Evolutionary conservation across 2,329 filamentous ascomycete species (phyloP).

Genomic region (Xylaria digitata): DNA sequence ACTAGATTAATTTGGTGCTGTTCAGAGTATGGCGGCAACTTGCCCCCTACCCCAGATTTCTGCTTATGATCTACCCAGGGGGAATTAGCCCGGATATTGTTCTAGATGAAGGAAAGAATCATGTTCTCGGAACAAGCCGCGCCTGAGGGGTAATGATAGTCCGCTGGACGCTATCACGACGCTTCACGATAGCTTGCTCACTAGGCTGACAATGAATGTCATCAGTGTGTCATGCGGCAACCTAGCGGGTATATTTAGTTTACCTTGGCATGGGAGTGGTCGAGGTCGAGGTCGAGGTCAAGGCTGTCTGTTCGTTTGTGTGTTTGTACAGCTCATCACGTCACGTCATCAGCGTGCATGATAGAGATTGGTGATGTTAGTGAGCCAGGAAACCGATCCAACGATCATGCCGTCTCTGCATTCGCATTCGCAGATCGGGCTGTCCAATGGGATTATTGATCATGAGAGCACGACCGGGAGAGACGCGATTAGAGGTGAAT

Average conservation of each 20-base stretch:
- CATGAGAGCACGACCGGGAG: constrained; percentile 4
- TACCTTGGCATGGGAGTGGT: constrained; percentile 15
- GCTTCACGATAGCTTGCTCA: constrained; percentile 9
- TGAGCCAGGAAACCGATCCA: constrained; percentile 10
- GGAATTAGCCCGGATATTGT: constrained; percentile 39
- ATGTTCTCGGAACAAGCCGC: constrained; percentile 34
- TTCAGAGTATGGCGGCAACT: constrained; percentile 7
- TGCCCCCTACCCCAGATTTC: constrained; percentile 35
- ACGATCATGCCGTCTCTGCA: constrained; percentile 10
- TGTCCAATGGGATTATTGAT: constrained; percentile 21
- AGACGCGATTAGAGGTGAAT: constrained; percentile 18
- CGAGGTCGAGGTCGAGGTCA: constrained; percentile 4
- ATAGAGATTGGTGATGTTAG: constrained; percentile 13
- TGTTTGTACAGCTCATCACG: constrained; percentile 16
- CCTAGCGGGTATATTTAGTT: constrained; percentile 4
- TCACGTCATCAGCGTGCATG: constrained; percentile 25
- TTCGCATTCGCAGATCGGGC: constrained; percentile 15
- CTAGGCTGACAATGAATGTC: constrained; percentile 15
- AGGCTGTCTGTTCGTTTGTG: background rate
- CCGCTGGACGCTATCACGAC: constrained; percentile 1
- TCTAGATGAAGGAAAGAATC: constrained; percentile 36
- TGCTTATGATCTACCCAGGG: constrained; percentile 36
- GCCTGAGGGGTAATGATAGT: constrained; percentile 27
- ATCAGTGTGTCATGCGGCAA: constrained; percentile 14
- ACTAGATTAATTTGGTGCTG: constrained; percentile 13